A percentile compares a stretch with the other conserved stretches of the same genome.
Conservation (phyloP, 2,329 filamentous ascomycete species). For the Phyllachora maydis region DNA sequence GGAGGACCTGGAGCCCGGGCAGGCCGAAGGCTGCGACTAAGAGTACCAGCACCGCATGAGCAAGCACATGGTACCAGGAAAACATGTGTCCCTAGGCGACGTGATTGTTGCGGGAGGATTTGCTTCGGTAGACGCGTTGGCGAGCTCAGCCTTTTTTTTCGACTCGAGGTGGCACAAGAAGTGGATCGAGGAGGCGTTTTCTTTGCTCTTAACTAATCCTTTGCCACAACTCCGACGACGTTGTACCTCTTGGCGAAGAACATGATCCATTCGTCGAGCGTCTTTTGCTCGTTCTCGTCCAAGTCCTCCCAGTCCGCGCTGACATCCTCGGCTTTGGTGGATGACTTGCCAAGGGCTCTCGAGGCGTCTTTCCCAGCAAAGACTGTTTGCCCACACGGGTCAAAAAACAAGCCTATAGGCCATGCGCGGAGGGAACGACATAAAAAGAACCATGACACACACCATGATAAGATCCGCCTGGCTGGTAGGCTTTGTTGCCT, state of each 20-base stretch:
- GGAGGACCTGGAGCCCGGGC: no score
- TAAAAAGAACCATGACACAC: conserved; percentile 6
- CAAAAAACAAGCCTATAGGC: conserved; percentile 5
- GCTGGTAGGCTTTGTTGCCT: conserved; percentile 69
- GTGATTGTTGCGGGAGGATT: no score
- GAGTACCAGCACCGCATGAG: no score
- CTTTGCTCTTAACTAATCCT: conserved; percentile 12
- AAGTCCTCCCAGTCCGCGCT: conserved; percentile 66
- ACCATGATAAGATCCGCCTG: conserved; percentile 75
- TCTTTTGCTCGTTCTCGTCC: conserved; percentile 64
- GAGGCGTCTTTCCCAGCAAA: conserved; percentile 94
- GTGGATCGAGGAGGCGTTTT: no score
- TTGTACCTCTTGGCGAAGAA: conserved; percentile 98
- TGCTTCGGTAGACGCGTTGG: no score
- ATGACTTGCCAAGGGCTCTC: conserved; percentile 72
- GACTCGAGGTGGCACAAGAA: no score
- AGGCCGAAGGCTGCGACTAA: no score
- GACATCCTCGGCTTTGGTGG: conserved; percentile 70
- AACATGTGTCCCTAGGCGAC: no score
- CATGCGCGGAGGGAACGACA: not conserved
- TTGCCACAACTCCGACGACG: conserved; percentile 51
- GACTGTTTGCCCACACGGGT: conserved; percentile 44
- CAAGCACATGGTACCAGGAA: no score
- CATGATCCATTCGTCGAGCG: conserved; percentile 79
- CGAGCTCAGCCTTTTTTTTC: no score